Evolutionary conservation across 345 rosid species (phyloP), one percentile per base, ranked within the genome.

Genomic region (Schrenkiella parvula): DNA sequence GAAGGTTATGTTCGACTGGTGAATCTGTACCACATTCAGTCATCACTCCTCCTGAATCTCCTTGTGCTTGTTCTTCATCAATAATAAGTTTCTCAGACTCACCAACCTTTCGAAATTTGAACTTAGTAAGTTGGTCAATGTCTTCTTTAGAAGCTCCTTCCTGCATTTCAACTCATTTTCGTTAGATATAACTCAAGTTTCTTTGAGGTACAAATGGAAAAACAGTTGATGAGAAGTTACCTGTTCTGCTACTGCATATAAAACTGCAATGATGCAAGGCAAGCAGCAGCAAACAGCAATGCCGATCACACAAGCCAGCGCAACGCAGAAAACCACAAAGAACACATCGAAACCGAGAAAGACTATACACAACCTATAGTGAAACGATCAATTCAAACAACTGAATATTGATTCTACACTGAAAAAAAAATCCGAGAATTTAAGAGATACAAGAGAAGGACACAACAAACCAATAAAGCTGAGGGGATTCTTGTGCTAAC

Each of bases 251-350:
- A 91, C 91, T 1, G 97, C 97, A 67, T 95, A 95, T n/a, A 91
- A 73, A 73, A 95, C 88, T 18, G 96, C 97, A 63, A 95, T 95
- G 80, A 95, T 91, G 69, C 97, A 95, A 15, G 99, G 99, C 71
- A 95, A 91, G 80, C 97, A 95, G 82, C 97, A 93, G 75, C 99
- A 93, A 60, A 93, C 97, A 80, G 99, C 99, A 79, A 95, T 86
- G 38, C 99, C 96, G 60, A 91, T 84, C 71, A 93, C 83, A 79
- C 97, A 93, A 32, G 96, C 99, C 79, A 93, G 77, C 25, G 99
- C 99, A 78, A 93, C 89, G 62, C 96, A 93, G 82, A 91, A 87
- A 48, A 91, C 90, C 28, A 93, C 99, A 78, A 91, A 93, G 89
- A 93, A 93, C 74, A 91, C 99, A 75, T 93, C 96, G 75, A 93